A percentile compares a stretch with the other conserved stretches of the same genome.
These are phyloP conservation scores for Colletotrichum higginsianum DNA, from an alignment of 2,329 filamentous ascomycete species.

Conservation along the genomic window DNA sequence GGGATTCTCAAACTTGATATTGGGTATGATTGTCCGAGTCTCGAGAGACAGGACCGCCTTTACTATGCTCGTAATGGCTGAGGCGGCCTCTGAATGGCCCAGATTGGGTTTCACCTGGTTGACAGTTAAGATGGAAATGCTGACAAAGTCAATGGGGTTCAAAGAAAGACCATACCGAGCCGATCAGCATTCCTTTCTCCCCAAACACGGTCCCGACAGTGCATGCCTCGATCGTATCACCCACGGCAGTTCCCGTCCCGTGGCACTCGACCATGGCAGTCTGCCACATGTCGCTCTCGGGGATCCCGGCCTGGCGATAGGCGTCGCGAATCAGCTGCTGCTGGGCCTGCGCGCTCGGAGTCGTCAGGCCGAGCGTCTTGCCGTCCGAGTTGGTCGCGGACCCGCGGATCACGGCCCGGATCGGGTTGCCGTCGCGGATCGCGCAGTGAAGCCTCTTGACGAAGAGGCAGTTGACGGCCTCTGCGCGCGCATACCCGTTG, in stretches of 20 bases:
- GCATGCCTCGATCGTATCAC: constrained; percentile 57
- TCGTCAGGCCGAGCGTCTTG: constrained; percentile 52
- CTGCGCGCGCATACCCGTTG: constrained; percentile 58
- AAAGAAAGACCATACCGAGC: constrained; percentile 41
- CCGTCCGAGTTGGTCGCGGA: constrained; percentile 54
- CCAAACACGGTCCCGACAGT: constrained; percentile 54
- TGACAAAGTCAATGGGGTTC: too few relatives aligned
- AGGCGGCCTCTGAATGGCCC: constrained; percentile 55
- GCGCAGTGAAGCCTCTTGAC: constrained; percentile 59
- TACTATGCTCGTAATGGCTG: constrained; percentile 50
- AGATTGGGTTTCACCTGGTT: constrained; percentile 56
- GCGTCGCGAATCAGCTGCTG: constrained; percentile 46
- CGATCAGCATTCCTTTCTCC: constrained; percentile 47
- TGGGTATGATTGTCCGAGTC: constrained; percentile 39
- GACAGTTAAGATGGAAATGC: constrained; percentile 27
- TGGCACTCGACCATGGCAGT: constrained; percentile 57
- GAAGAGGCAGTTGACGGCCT: constrained; percentile 56
- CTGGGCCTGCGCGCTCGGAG: constrained; percentile 52
- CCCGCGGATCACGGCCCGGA: constrained; percentile 49
- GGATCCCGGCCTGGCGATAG: constrained; percentile 45
- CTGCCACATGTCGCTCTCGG: constrained; percentile 43
- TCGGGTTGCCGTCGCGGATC: constrained; percentile 55
- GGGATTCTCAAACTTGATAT: constrained; percentile 41
- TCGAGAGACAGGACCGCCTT: constrained; percentile 50
- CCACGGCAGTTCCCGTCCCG: constrained; percentile 56